phyloP scores from a whole-genome alignment of 208 protist species.

The Wallacemonas sp. region DNA sequence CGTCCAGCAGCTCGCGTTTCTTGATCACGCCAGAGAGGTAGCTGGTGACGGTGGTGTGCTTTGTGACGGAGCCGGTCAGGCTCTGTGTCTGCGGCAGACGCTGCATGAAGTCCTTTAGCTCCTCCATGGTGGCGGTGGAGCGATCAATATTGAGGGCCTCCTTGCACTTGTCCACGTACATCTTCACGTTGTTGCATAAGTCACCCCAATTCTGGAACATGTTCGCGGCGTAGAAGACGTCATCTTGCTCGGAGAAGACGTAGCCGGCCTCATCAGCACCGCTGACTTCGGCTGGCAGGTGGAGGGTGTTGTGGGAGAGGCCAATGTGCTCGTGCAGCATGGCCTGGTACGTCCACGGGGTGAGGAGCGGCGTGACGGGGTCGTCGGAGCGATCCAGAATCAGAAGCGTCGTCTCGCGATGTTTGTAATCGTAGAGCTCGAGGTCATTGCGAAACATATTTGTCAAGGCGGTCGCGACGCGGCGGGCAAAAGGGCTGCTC shows the following conservation, averaged over 20 bases:
- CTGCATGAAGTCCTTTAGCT: constrained; percentile 88
- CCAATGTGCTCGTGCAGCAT: constrained; percentile 98
- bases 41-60: constrained; percentile 81
- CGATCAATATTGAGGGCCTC: constrained; percentile 73
- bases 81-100: constrained; percentile 80
- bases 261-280: constrained; percentile 66
- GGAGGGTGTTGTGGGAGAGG: constrained; percentile 93
- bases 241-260: constrained; percentile 90
- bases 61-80: constrained; percentile 77
- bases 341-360: constrained; percentile 99
- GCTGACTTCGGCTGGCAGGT: constrained; percentile 43
- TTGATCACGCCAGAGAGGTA: constrained; percentile 85
- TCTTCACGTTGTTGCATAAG: constrained; percentile 94
- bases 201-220: constrained; percentile 98
- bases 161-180: constrained; percentile 94
- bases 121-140: constrained; percentile 82
- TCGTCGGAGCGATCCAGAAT: constrained; percentile 91
- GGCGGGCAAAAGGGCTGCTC: constrained; percentile 57
- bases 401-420: constrained; percentile 60
- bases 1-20: constrained; percentile 79
- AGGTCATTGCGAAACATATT: constrained; percentile 71
- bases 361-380: constrained; percentile 96
- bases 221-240: constrained; percentile 95
- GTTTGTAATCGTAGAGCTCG: constrained; percentile 88
- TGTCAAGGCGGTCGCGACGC: constrained; percentile 74